phyloP scores from a whole-genome alignment of 1,139 yeast species.

The Pichia sorboxylosa region DNA sequence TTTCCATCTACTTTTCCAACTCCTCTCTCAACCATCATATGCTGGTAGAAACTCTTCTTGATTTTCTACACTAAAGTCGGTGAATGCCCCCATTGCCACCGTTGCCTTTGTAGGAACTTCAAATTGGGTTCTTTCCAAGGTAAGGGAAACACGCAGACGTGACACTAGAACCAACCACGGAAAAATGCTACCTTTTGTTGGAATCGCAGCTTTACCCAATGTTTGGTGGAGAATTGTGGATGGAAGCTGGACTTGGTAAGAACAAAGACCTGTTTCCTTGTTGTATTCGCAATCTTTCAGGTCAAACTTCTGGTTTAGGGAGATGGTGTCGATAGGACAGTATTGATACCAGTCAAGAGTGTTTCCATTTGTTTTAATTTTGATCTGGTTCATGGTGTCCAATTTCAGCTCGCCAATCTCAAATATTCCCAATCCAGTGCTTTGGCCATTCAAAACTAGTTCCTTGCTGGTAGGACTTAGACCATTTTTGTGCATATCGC shows the following conservation, averaged over 20 bases:
- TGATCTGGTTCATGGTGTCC: conserved; percentile 1
- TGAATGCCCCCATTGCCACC: no score
- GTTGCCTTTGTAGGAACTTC: no score
- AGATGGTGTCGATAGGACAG: conserved; percentile 2
- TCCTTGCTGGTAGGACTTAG: conserved; percentile 5
- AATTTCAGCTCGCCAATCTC: conserved; percentile 8
- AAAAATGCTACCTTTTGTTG: no score
- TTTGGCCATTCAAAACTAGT: conserved; percentile 11
- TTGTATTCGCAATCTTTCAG: conserved; percentile 9
- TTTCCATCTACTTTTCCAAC: no score
- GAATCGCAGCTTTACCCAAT: no score
- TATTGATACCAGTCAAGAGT: neutral
- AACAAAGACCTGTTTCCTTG: neutral
- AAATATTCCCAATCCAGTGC: conserved; percentile 9
- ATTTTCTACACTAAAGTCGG: no score
- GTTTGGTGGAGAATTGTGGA: no score
- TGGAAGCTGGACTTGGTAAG: conserved; percentile 3
- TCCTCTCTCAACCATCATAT: no score
- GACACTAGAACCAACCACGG: no score
- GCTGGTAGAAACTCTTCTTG: no score
- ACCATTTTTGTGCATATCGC: conserved; percentile 4
- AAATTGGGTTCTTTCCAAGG: no score
- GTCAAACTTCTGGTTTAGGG: conserved; percentile 5
- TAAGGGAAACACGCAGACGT: no score
- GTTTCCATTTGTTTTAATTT: neutral